Evolutionary conservation across 768 basidiomycete species (phyloP).

Genomic region (Agaricus blazei): DNA sequence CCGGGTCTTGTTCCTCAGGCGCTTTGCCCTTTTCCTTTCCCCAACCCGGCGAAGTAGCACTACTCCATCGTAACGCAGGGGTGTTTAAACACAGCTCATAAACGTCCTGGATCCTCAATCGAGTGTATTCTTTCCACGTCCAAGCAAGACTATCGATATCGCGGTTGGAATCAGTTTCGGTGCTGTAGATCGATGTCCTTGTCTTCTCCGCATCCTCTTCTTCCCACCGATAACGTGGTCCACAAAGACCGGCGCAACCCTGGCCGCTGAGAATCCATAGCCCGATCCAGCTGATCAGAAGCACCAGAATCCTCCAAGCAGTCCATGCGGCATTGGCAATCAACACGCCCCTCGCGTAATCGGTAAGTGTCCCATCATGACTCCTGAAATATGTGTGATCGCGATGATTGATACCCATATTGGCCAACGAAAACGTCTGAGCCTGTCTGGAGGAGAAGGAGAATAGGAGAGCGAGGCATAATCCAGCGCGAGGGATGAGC

Average conservation of each 20-base stretch:
- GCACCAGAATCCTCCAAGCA: constrained; percentile 65
- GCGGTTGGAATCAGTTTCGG: constrained; percentile 16
- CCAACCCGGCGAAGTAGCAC: constrained; percentile 13
- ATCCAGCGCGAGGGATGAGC: constrained; percentile 78
- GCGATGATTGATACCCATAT: constrained; percentile 31
- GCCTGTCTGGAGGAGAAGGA: constrained; percentile 40
- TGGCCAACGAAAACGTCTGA: constrained; percentile 38
- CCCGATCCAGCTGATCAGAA: constrained; percentile 70
- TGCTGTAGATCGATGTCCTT: constrained; percentile 8
- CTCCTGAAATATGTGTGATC: constrained; percentile 74
- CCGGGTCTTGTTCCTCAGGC: constrained; percentile 12
- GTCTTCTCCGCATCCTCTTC: constrained; percentile 45
- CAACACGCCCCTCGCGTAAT: constrained; percentile 75
- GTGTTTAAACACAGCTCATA: constrained; percentile 70
- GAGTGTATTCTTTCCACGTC: constrained; percentile 73
- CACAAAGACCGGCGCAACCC: constrained; percentile 77
- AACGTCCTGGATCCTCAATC: constrained; percentile 67
- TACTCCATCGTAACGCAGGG: constrained; percentile 16
- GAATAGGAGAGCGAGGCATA: constrained; percentile 69
- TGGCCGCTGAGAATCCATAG: constrained; percentile 78
- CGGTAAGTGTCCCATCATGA: constrained; percentile 60
- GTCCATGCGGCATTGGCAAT: constrained; percentile 81
- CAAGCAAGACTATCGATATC: constrained; percentile 57
- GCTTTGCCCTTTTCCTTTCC: constrained; percentile 22
- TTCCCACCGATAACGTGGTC: constrained; percentile 81